phyloP scores from a whole-genome alignment of 768 basidiomycete species.

The Collybia nuda region DNA sequence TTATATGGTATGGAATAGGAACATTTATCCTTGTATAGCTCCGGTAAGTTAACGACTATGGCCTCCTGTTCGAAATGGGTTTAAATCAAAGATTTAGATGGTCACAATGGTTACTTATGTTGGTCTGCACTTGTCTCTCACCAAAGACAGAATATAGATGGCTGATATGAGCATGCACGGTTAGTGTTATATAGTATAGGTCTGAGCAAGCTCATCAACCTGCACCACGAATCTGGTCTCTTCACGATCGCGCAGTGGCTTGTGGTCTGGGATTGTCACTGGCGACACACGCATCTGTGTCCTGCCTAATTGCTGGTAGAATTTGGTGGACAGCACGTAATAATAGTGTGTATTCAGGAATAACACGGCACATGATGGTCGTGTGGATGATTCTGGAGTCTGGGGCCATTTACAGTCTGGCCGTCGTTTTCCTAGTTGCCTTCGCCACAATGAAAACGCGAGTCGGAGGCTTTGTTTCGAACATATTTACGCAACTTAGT shows the following conservation, averaged over 20 bases:
- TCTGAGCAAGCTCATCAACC: too few relatives aligned
- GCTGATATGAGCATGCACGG: too few relatives aligned
- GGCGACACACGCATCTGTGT: background rate
- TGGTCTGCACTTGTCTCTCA: too few relatives aligned
- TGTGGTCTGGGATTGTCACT: background rate
- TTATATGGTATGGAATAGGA: slow-evolving; percentile 17
- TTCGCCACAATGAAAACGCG: slow-evolving; percentile 12
- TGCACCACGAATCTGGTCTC: background rate
- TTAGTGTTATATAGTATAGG: background rate
- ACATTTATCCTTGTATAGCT: slow-evolving; percentile 2
- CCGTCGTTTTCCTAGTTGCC: slow-evolving; percentile 9
- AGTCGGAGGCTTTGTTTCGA: slow-evolving; percentile 11
- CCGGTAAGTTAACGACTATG: slow-evolving; percentile 1
- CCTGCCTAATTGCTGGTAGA: slow-evolving; percentile 4
- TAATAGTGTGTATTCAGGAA: background rate
- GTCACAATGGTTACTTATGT: slow-evolving; percentile 1
- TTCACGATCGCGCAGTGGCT: background rate
- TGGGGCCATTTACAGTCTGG: slow-evolving; percentile 13
- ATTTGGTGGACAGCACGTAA: slow-evolving; percentile 8
- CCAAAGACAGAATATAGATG: too few relatives aligned
- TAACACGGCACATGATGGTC: slow-evolving; percentile 6
- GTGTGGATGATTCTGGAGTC: slow-evolving; percentile 17
- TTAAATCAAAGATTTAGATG: background rate
- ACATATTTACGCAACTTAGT: slow-evolving; percentile 12
- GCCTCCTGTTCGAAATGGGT: background rate